These are phyloP conservation scores for Echeveria elegans DNA, from an alignment of 164 flowering plant genomes.

Conservation along the genomic window DNA sequence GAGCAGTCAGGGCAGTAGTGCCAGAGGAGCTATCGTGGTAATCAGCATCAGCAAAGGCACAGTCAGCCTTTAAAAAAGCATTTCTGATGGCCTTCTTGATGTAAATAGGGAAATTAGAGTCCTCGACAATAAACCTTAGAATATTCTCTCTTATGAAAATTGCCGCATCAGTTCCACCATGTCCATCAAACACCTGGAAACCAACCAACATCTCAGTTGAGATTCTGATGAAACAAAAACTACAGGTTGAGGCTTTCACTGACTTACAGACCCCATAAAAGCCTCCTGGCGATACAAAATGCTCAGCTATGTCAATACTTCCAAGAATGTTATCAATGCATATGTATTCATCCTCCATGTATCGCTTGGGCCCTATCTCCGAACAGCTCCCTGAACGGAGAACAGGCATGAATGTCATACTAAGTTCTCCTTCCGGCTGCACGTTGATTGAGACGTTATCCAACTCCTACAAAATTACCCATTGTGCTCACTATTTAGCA, in stretches of 20 bases:
- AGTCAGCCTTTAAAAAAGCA: constrained; percentile 71
- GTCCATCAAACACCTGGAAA: constrained; percentile 92
- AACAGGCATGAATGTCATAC: constrained; percentile 26
- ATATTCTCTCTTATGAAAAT: constrained; percentile 51
- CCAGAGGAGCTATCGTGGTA: constrained; percentile 83
- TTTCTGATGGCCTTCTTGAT: constrained; percentile 61
- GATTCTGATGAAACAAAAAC: not conserved
- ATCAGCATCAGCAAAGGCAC: constrained; percentile 71
- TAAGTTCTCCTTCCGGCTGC: constrained; percentile 19
- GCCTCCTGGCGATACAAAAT: constrained; percentile 34
- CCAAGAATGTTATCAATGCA: constrained; percentile 38
- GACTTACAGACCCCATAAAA: constrained; percentile 47
- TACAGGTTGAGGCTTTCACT: not conserved
- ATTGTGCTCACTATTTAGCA: no score
- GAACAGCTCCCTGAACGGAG: constrained; percentile 59
- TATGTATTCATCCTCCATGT: constrained; percentile 55
- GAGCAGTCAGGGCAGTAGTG: constrained; percentile 84
- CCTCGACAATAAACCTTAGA: constrained; percentile 68
- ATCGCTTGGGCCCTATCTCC: constrained; percentile 48
- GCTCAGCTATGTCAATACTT: constrained; percentile 23
- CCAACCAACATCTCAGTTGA: constrained; percentile 1
- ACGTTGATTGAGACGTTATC: constrained; percentile 14
- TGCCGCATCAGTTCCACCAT: constrained; percentile 90
- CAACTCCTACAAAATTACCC: constrained; percentile 18
- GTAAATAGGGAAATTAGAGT: constrained; percentile 53